These are phyloP conservation scores for Jacaranda mimosifolia DNA, from an alignment of 257 asterid species.

Conservation along the genomic window DNA sequence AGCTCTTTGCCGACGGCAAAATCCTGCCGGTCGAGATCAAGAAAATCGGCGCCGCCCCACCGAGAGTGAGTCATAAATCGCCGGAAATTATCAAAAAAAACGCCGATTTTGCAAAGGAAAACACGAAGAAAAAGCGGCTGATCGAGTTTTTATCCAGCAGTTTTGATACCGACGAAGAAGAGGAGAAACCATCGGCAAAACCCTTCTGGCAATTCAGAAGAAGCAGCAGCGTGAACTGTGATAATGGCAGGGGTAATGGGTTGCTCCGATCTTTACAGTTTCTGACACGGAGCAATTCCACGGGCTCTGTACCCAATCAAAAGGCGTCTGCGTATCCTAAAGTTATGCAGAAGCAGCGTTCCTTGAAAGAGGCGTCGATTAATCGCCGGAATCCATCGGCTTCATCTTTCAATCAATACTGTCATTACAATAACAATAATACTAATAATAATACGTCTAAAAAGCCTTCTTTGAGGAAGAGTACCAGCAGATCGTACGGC, in stretches of 20 bases:
- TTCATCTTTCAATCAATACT: constrained; percentile 40
- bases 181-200: constrained; percentile 38
- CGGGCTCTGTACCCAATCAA: constrained; percentile 79
- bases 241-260: constrained; percentile 41
- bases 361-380: constrained; percentile 52
- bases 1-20: constrained; percentile 81
- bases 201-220: constrained; percentile 84
- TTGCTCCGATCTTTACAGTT: constrained; percentile 67
- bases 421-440: constrained; percentile 33
- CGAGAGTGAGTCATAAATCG: neutral
- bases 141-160: constrained; percentile 65
- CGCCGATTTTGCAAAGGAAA: neutral
- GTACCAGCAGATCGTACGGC: constrained; percentile 47
- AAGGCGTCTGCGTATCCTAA: constrained; percentile 46
- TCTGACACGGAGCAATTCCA: constrained; percentile 76
- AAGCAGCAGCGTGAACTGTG: constrained; percentile 72
- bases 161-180: constrained; percentile 47
- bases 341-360: constrained; percentile 55
- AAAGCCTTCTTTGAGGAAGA: constrained; percentile 62
- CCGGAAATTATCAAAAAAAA: neutral
- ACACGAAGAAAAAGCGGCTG: constrained; percentile 57
- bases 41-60: constrained; percentile 27
- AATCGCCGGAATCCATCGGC: constrained; percentile 42
- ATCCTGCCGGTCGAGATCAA: constrained; percentile 74
- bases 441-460: constrained; percentile 29